Evolutionary conservation across 768 basidiomycete species (phyloP), one percentile per base, ranked within the genome.

Genomic region (Agaricus subrufescens): DNA sequence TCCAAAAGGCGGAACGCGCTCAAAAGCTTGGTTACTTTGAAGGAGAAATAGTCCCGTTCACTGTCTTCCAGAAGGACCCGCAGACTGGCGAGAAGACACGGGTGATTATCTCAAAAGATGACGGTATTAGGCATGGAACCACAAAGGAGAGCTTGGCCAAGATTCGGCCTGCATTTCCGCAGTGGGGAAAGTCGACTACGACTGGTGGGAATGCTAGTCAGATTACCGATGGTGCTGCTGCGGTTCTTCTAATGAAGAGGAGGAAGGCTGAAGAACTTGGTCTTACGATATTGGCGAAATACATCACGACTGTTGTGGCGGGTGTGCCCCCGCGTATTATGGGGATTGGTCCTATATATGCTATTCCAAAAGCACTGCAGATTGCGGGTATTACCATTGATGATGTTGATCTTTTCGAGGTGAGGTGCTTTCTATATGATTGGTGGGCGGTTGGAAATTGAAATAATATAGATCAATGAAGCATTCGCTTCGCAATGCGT

Each of bases 201-300:
- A 93, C 91, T 2, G 91, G 90, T 19, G 90, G 91, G 6, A 94
- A 94, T 65, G 91, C 91, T 10, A 87, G 86, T 62, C 91, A 93
- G 66, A 78, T 91, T 43, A 89, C 90, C 5, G 91, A 94, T 62
- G 91, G 91, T 19, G 88, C 87, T 15, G 91, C 93, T 1, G 86
- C 89, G 3, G 81, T 91, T 1, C 62, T 95, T 51, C 65, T 95
- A 59, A 94, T 94, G 93, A 85, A 80, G 2, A 74, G 93, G 56
- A 73, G 75, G 56, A 91, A 87, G 67, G 93, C 93, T 1, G 85
- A 91, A 61, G 82, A 82, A 61, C 75, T 93, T 4, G 85, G 86
- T 5, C 66, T 95, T 58, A 72, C 71, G 19, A 82, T 94, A 61
- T 70, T 93, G n/a, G 92, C 81, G 7, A 94, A 89, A 67, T 80